A percentile compares a stretch with the other conserved stretches of the same genome.
Evolutionary conservation across 345 rosid genomes (phyloP).

Genomic region (Sonneratia alba): DNA sequence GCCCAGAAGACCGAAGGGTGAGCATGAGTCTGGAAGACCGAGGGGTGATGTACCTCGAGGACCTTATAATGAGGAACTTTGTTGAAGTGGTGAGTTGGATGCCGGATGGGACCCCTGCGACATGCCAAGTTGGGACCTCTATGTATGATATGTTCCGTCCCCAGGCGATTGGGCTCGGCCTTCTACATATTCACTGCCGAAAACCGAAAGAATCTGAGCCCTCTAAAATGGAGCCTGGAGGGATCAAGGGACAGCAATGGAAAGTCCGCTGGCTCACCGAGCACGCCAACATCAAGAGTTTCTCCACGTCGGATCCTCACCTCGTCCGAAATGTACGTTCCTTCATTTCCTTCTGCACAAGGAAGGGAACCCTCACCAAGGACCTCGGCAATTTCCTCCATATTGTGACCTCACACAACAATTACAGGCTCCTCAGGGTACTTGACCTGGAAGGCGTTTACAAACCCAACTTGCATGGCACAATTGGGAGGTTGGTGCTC

Average conservation of each 20-base stretch:
- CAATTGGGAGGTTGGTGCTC: slow-evolving; percentile 7
- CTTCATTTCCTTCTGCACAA: slow-evolving; percentile 9
- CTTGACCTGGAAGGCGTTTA: slow-evolving; percentile 19
- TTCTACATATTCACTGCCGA: slow-evolving; percentile 4
- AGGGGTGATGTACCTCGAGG: slow-evolving; percentile 9
- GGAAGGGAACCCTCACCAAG: slow-evolving; percentile 16
- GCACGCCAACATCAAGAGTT: background rate
- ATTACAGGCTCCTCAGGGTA: slow-evolving; percentile 9
- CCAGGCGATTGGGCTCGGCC: slow-evolving; percentile 2
- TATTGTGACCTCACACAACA: slow-evolving; percentile 4
- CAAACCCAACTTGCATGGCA: slow-evolving; percentile 15
- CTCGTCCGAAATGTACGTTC: background rate
- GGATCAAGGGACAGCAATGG: background rate
- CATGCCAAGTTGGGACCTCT: slow-evolving; percentile 12
- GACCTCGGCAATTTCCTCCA: slow-evolving; percentile 17
- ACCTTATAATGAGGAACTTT: slow-evolving; percentile 9
- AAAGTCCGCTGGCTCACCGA: background rate
- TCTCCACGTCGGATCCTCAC: background rate
- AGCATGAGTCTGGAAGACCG: slow-evolving; percentile 2
- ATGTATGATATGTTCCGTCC: slow-evolving; percentile 10
- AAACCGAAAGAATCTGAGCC: background rate
- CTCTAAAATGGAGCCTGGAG: background rate
- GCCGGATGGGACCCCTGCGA: slow-evolving; percentile 13
- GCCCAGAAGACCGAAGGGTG: slow-evolving; percentile 11
- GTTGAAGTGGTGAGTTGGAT: slow-evolving; percentile 15